Evolutionary conservation across 257 asterid genomes (phyloP).

Genomic region (Solanum tacnaense): DNA sequence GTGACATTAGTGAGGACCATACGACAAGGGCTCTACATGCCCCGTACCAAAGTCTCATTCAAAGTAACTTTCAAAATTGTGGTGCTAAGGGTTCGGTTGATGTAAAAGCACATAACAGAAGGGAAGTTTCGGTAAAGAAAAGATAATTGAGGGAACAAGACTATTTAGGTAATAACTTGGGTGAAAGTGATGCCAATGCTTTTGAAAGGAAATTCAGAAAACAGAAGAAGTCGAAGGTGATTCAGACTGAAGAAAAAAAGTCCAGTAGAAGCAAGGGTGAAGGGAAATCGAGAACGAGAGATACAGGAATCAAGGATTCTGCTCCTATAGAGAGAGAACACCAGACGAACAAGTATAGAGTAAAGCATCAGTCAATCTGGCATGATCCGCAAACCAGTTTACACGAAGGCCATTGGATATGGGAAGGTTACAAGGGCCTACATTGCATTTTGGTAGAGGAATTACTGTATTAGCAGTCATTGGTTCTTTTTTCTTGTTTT

Average conservation of each 20-base stretch:
- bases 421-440: slow-evolving; percentile 10
- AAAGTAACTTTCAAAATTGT: slow-evolving; percentile 7
- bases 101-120: slow-evolving; percentile 12
- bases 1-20: slow-evolving; percentile 31
- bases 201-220: slow-evolving; percentile 26
- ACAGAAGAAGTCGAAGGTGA: slow-evolving; percentile 33
- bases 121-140: slow-evolving; percentile 31
- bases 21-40: slow-evolving; percentile 53
- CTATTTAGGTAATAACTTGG: slow-evolving; percentile 15
- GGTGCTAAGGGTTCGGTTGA: slow-evolving; percentile 15
- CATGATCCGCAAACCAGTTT: slow-evolving; percentile 58
- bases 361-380: slow-evolving; percentile 23
- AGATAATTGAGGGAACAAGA: slow-evolving; percentile 38
- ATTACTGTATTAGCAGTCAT: background rate
- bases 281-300: slow-evolving; percentile 24
- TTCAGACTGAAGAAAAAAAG: slow-evolving; percentile 8
- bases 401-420: slow-evolving; percentile 20
- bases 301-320: no score
- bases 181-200: slow-evolving; percentile 18
- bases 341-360: slow-evolving; percentile 23
- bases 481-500: background rate
- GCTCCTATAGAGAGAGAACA: background rate
- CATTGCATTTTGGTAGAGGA: slow-evolving; percentile 1
- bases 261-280: slow-evolving; percentile 15
- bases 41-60: slow-evolving; percentile 1